Percentiles rank a stretch among this genome's conserved stretches.
Conservation (phyloP, 2,329 filamentous ascomycete genomes). For the Remersonia thermophila region DNA sequence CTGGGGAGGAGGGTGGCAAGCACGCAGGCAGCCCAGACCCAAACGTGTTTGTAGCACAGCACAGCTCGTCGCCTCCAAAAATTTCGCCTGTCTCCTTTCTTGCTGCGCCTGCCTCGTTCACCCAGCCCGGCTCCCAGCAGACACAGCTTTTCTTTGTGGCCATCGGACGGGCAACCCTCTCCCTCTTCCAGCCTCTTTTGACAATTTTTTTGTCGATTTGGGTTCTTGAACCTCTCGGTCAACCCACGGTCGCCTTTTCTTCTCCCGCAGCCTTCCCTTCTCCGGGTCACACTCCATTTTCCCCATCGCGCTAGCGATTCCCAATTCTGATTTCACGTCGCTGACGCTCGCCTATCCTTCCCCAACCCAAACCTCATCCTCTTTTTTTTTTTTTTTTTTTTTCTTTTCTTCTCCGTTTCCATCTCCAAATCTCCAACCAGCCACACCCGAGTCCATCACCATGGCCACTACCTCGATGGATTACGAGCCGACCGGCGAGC, state of each 20-base stretch:
- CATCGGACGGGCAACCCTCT: conserved; percentile 1
- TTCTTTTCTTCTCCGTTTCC: background rate
- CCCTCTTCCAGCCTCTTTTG: background rate
- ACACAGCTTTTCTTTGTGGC: conserved; percentile 6
- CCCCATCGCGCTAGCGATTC: too few species aligned
- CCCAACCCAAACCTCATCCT: background rate
- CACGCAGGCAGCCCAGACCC: background rate
- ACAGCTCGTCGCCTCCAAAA: conserved; percentile 8
- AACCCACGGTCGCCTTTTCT: too few species aligned
- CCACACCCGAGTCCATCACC: conserved; percentile 15
- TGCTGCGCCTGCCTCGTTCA: background rate
- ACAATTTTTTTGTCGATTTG: too few species aligned
- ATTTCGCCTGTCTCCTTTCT: conserved; percentile 9
- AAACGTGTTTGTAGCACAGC: background rate
- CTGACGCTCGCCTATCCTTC: too few species aligned
- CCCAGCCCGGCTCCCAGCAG: conserved; percentile 1
- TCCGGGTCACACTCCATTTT: too few species aligned
- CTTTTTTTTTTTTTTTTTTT: conserved; percentile 1
- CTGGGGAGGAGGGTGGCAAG: too few species aligned
- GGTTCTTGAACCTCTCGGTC: too few species aligned
- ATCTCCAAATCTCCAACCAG: background rate
- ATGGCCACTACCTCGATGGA: conserved; percentile 59
- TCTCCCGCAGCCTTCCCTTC: too few species aligned
- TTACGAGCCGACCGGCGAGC: conserved; percentile 56
- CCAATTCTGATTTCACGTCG: too few species aligned